Evolutionary conservation across 495 filamentous ascomycete genomes (phyloP).

Genomic region (Cercophora samala): DNA sequence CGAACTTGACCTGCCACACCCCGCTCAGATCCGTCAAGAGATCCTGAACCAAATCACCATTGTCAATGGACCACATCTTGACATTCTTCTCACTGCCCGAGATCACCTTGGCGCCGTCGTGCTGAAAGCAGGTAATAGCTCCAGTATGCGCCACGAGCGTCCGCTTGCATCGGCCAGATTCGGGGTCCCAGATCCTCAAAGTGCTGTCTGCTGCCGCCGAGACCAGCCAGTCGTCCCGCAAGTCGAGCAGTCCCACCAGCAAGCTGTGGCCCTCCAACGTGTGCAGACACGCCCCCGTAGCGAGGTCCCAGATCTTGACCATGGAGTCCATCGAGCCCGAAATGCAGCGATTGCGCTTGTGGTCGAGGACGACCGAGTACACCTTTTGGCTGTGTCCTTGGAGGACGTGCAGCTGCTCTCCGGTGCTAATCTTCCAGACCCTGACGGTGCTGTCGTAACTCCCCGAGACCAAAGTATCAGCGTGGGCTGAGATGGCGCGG

Average conservation of each 20-base stretch:
- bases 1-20: constrained; percentile 99
- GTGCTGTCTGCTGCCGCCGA: constrained; percentile 95
- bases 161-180: constrained; percentile 84
- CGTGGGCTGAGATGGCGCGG: constrained; percentile 94
- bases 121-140: constrained; percentile 98
- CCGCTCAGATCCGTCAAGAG: constrained; percentile 92
- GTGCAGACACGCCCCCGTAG: constrained; percentile 77
- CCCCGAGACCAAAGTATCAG: constrained; percentile 95
- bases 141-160: constrained; percentile 90
- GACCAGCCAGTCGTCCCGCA: constrained; percentile 83
- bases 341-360: constrained; percentile 89
- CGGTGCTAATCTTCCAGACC: constrained; percentile 96
- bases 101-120: constrained; percentile 95
- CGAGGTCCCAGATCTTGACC: constrained; percentile 98
- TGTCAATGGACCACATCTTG: constrained; percentile 98
- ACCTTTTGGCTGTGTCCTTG: constrained; percentile 90
- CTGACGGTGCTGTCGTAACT: constrained; percentile 96
- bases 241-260: constrained; percentile 85
- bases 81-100: constrained; percentile 92
- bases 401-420: constrained; percentile 83
- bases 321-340: constrained; percentile 97
- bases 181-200: constrained; percentile 94
- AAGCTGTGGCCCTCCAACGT: constrained; percentile 94
- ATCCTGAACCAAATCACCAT: constrained; percentile 88
- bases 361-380: constrained; percentile 94